A percentile compares a stretch with the other conserved stretches of the same genome.
These are phyloP conservation scores for Venustampulla echinocandica DNA, from an alignment of 495 filamentous ascomycete genomes.

Conservation along the genomic window DNA sequence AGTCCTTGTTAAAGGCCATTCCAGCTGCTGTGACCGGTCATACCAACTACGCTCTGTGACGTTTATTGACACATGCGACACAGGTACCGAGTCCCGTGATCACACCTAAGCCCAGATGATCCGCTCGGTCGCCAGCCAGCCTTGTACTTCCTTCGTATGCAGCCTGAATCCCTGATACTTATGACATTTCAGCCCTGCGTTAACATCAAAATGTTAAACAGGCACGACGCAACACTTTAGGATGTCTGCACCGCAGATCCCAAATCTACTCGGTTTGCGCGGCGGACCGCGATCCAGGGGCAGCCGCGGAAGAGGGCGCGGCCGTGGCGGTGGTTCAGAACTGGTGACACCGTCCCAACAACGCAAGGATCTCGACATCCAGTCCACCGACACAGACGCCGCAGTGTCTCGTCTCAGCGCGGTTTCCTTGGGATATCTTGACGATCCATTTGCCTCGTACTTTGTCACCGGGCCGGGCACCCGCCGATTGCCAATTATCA, in stretches of 20 bases:
- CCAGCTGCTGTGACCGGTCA: no score
- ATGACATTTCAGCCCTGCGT: no score
- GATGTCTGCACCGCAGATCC: conserved; percentile 70
- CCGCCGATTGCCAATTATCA: conserved; percentile 79
- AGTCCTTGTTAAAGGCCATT: no score
- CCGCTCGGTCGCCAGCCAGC: no score
- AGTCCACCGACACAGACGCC: conserved; percentile 88
- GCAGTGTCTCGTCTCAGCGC: conserved; percentile 81
- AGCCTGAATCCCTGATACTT: no score
- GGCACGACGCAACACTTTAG: no score
- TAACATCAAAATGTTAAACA: no score
- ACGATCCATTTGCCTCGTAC: conserved; percentile 64
- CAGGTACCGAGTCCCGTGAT: no score
- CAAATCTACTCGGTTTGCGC: conserved; percentile 64
- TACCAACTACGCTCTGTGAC: no score
- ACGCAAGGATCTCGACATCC: conserved; percentile 44
- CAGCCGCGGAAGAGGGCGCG: conserved; percentile 19
- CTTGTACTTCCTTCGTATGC: no score
- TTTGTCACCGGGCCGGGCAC: conserved; percentile 44
- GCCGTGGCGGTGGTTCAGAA: conserved; percentile 11
- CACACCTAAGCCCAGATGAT: no score
- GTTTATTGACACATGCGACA: no score
- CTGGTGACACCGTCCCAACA: neutral
- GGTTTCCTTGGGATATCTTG: conserved; percentile 76
- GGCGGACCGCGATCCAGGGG: conserved; percentile 29